Conservation (phyloP, 2,329 filamentous ascomycete species). For the Pochonia chlamydosporia region DNA sequence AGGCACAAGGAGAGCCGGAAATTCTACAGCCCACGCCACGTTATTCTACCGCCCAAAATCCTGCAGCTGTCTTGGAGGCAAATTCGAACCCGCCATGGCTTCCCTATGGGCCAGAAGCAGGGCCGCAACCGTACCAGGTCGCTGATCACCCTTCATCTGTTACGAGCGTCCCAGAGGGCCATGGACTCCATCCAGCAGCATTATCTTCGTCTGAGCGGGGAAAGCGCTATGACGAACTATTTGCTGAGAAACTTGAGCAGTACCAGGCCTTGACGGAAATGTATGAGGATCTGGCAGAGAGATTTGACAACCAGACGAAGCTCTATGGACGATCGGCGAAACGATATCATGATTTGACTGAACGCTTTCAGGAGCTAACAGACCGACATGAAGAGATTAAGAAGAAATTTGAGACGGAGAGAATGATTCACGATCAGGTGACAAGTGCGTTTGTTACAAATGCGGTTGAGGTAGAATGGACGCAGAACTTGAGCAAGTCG, state of each 20-base stretch:
- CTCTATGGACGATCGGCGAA: neutral
- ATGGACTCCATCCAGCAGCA: neutral
- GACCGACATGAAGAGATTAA: neutral
- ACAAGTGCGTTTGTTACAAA: conserved; percentile 1
- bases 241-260: neutral
- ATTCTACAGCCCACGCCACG: neutral
- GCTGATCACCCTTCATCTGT: neutral
- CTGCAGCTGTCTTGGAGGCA: neutral
- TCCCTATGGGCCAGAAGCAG: neutral
- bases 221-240: neutral
- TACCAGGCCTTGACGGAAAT: neutral
- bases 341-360: neutral
- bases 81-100: neutral
- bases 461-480: neutral
- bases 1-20: neutral
- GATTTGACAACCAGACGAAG: neutral
- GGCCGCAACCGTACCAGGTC: neutral
- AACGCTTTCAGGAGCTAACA: neutral
- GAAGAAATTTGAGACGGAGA: neutral
- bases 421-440: neutral
- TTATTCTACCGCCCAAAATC: neutral
- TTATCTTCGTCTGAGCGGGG: neutral
- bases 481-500: neutral
- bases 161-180: neutral
- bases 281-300: neutral